These are phyloP conservation scores for Alliaria petiolata DNA, from an alignment of 345 rosid genomes.

Conservation along the genomic window DNA sequence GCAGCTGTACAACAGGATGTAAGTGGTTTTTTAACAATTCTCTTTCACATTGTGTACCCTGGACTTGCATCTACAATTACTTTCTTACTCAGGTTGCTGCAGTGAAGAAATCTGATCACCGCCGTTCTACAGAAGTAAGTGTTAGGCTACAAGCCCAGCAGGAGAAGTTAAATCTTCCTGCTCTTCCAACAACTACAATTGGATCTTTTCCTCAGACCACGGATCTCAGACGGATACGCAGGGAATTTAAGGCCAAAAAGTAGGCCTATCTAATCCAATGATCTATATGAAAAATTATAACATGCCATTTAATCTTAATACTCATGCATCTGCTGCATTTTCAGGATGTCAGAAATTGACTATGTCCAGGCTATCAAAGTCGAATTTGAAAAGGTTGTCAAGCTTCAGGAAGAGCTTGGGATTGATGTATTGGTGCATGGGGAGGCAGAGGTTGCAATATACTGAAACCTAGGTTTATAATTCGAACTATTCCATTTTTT, in stretches of 20 bases:
- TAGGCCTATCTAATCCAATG: constrained; percentile 10
- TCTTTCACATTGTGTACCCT: constrained; percentile 53
- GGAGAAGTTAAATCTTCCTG: constrained; percentile 72
- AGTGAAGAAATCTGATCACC: constrained; percentile 65
- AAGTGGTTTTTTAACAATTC: constrained; percentile 38
- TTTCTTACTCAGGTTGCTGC: constrained; percentile 41
- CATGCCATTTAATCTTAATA: background rate
- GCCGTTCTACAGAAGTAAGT: constrained; percentile 61
- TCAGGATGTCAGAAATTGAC: constrained; percentile 60
- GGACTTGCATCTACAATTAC: background rate
- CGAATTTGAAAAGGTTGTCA: constrained; percentile 64
- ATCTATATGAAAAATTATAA: background rate
- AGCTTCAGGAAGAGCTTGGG: constrained; percentile 78
- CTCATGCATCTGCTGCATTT: constrained; percentile 11
- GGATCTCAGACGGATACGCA: constrained; percentile 62
- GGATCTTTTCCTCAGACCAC: constrained; percentile 87
- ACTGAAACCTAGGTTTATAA: background rate
- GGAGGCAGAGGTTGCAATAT: constrained; percentile 65
- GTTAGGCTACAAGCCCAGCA: constrained; percentile 81
- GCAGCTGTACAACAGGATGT: constrained; percentile 76
- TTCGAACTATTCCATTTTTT: background rate
- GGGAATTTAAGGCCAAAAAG: constrained; percentile 70
- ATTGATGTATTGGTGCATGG: constrained; percentile 87
- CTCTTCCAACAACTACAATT: constrained; percentile 85
- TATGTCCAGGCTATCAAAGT: constrained; percentile 61